phyloP scores from a whole-genome alignment of 169 alveolate species.

The Plasmodium relictum region DNA sequence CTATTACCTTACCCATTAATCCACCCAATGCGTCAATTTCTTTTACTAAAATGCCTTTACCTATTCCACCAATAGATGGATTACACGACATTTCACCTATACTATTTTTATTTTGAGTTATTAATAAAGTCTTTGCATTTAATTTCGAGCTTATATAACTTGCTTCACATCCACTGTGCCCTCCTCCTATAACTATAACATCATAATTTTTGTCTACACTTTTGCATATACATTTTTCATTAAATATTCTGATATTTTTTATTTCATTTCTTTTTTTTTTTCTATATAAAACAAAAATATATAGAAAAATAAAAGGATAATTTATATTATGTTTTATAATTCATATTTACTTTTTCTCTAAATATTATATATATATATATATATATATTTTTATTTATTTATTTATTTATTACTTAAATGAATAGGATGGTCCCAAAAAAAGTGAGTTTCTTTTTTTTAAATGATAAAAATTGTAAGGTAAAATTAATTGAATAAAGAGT shows the following conservation, averaged over 20 bases:
- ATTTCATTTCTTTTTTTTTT: not conserved
- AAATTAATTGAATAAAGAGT: not conserved
- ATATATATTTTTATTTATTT: not conserved
- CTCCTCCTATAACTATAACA: constrained; percentile 95
- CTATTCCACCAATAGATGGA: constrained; percentile 96
- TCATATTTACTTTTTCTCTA: not conserved
- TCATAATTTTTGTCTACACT: constrained; percentile 71
- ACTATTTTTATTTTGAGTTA: constrained; percentile 86
- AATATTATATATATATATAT: not conserved
- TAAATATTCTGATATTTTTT: constrained; percentile 1
- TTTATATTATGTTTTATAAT: not conserved
- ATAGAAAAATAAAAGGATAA: not conserved
- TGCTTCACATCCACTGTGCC: constrained; percentile 96
- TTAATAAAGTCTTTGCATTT: constrained; percentile 91
- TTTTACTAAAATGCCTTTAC: constrained; percentile 93
- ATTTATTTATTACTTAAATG: constrained; percentile 1
- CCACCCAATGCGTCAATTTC: constrained; percentile 96
- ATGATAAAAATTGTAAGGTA: not conserved
- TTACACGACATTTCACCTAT: constrained; percentile 91
- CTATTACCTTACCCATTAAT: constrained; percentile 91
- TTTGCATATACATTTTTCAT: constrained; percentile 26
- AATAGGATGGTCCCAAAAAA: not conserved
- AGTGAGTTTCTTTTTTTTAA: not conserved
- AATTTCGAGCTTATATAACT: constrained; percentile 93
- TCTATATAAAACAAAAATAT: not conserved